Percentiles rank a stretch among this genome's conserved stretches.
phyloP scores from a whole-genome alignment of 768 basidiomycete genomes.

The Gloeopeniophorella convolvens region DNA sequence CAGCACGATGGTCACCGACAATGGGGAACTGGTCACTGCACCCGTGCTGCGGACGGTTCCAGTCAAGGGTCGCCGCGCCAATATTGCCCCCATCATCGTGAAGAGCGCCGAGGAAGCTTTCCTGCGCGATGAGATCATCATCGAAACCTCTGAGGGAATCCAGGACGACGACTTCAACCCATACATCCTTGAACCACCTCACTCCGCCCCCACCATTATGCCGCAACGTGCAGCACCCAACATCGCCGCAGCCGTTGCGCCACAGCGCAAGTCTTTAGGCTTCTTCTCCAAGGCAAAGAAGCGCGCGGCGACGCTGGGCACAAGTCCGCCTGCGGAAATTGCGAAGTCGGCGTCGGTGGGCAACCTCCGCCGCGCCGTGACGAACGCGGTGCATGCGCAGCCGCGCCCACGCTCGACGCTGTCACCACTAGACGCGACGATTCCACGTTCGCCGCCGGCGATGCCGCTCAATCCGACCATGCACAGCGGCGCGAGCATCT shows the following conservation, averaged over 20 bases:
- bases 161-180: slow-evolving; percentile 7
- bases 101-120: slow-evolving; percentile 9
- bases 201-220: background rate
- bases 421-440: background rate
- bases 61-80: background rate
- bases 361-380: slow-evolving; percentile 8
- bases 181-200: background rate
- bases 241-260: too few species aligned
- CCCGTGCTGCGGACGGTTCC: background rate
- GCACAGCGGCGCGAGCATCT: slow-evolving; percentile 52
- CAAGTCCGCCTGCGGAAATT: background rate
- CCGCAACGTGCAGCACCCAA: background rate
- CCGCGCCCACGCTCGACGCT: background rate
- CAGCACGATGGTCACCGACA: background rate
- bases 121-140: slow-evolving; percentile 7
- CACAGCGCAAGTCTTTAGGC: background rate
- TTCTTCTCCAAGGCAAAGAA: background rate
- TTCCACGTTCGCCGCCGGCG: slow-evolving; percentile 22
- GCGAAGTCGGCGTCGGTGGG: slow-evolving; percentile 1
- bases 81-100: background rate
- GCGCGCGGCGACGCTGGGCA: slow-evolving; percentile 2
- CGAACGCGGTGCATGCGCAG: background rate
- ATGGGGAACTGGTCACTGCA: background rate
- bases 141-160: slow-evolving; percentile 5
- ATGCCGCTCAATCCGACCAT: slow-evolving; percentile 50